A percentile compares a stretch with the other conserved stretches of the same genome.
Evolutionary conservation across 2,329 filamentous ascomycete species (phyloP).

Genomic region (Aspergillus sp.): DNA sequence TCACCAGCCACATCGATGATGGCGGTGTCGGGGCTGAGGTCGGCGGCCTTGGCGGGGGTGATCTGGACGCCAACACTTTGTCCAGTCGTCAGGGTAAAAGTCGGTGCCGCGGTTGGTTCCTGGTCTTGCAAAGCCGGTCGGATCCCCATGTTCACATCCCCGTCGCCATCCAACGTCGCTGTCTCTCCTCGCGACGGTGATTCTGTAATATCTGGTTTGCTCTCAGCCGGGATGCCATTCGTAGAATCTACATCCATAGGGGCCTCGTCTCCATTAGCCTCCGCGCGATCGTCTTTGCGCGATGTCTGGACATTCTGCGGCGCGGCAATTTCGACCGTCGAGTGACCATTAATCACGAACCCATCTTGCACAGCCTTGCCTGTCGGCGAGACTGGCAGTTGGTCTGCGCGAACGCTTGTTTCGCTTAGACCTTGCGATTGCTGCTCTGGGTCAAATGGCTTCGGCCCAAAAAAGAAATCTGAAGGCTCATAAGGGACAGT

Average conservation of each 20-base stretch:
- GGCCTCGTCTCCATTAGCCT: slow-evolving; percentile 35
- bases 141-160: slow-evolving; percentile 44
- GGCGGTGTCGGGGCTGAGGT: slow-evolving; percentile 46
- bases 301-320: slow-evolving; percentile 34
- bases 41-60: slow-evolving; percentile 48
- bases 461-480: slow-evolving; percentile 50
- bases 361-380: slow-evolving; percentile 37
- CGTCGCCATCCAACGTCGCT: slow-evolving; percentile 41
- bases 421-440: slow-evolving; percentile 28
- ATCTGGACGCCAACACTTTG: slow-evolving; percentile 50
- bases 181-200: slow-evolving; percentile 25
- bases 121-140: slow-evolving; percentile 27
- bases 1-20: slow-evolving; percentile 39
- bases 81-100: slow-evolving; percentile 45
- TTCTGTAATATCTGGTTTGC: slow-evolving; percentile 21
- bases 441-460: slow-evolving; percentile 34
- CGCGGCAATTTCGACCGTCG: slow-evolving; percentile 26
- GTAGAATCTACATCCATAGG: slow-evolving; percentile 43
- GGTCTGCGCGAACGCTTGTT: slow-evolving; percentile 30
- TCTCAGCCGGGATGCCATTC: slow-evolving; percentile 32
- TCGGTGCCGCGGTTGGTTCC: slow-evolving; percentile 31
- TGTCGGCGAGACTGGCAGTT: slow-evolving; percentile 30
- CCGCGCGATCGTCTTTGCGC: slow-evolving; percentile 32
- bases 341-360: slow-evolving; percentile 38
- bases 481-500: slow-evolving; percentile 34